Conservation (phyloP, 1,284 basidiomycete genomes). For the Pterula multifida region DNA sequence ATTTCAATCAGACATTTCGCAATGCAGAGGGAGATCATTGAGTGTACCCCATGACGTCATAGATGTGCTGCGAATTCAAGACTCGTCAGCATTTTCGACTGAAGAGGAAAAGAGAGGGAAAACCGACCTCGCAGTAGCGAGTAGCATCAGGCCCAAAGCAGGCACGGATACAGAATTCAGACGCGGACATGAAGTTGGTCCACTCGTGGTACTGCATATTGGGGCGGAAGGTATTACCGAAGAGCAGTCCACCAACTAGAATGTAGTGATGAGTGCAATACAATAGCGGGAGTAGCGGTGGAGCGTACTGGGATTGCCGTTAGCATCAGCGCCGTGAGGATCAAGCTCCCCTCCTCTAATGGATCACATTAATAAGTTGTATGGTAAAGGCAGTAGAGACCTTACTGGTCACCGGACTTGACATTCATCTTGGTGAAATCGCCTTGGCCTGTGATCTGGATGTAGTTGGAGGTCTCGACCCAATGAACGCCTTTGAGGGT, state of each 20-base stretch:
- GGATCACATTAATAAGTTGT: not conserved
- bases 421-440: conserved; percentile 56
- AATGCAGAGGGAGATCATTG: conserved; percentile 23
- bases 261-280: conserved; percentile 9
- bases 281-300: conserved; percentile 9
- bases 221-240: conserved; percentile 38
- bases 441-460: conserved; percentile 50
- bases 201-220: conserved; percentile 42
- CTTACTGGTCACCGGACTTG: conserved; percentile 24
- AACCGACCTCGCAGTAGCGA: conserved; percentile 31
- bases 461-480: conserved; percentile 52
- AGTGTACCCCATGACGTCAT: conserved; percentile 42
- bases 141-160: conserved; percentile 46
- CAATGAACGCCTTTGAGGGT: conserved; percentile 56
- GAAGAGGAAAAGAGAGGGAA: not conserved
- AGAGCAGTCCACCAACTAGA: conserved; percentile 44
- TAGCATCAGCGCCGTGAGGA: conserved; percentile 42
- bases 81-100: too few relatives aligned
- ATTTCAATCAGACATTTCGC: not conserved
- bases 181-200: conserved; percentile 41
- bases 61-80: conserved; percentile 33
- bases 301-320: conserved; percentile 29
- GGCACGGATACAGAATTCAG: conserved; percentile 53
- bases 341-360: conserved; percentile 52
- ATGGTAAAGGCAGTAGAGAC: conserved; percentile 9